Evolutionary conservation across 345 rosid genomes (phyloP).

Genomic region (Rhodamnia argentea): DNA sequence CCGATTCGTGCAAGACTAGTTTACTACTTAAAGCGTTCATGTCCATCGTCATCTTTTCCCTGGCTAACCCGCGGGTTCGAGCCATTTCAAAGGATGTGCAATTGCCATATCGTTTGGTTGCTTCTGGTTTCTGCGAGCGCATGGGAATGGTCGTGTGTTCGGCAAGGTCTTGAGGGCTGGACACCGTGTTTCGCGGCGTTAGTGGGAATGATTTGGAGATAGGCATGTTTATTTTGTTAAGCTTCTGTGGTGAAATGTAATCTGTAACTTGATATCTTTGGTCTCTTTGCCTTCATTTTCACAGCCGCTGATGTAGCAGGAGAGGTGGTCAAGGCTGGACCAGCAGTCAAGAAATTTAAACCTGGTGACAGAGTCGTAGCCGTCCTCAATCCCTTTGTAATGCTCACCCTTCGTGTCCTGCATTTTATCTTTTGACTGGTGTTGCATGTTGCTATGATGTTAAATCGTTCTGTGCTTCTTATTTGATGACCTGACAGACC

Average conservation of each 20-base stretch:
- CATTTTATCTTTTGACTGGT: neutral
- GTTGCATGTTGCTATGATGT: neutral
- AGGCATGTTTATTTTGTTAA: neutral
- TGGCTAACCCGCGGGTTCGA: neutral
- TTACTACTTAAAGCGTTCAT: neutral
- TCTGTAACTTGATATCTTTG: neutral
- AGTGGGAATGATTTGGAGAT: neutral
- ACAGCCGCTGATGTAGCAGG: constrained; percentile 77
- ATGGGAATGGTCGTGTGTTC: neutral
- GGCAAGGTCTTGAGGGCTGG: neutral
- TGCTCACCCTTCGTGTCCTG: neutral
- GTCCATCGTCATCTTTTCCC: neutral
- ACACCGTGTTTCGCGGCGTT: neutral
- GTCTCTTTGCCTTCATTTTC: neutral
- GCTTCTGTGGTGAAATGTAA: neutral
- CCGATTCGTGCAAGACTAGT: neutral
- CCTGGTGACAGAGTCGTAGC: constrained; percentile 80
- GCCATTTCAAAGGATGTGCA: neutral
- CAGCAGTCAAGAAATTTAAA: constrained; percentile 44
- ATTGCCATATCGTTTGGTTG: neutral
- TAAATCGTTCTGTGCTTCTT: neutral
- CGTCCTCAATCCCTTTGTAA: constrained; percentile 30
- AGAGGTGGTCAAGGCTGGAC: constrained; percentile 63
- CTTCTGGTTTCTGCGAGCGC: neutral
- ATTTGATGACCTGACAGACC: constrained; percentile 14